phyloP scores from a whole-genome alignment of 2,329 filamentous ascomycete species.

The Didymellaceae sp. region DNA sequence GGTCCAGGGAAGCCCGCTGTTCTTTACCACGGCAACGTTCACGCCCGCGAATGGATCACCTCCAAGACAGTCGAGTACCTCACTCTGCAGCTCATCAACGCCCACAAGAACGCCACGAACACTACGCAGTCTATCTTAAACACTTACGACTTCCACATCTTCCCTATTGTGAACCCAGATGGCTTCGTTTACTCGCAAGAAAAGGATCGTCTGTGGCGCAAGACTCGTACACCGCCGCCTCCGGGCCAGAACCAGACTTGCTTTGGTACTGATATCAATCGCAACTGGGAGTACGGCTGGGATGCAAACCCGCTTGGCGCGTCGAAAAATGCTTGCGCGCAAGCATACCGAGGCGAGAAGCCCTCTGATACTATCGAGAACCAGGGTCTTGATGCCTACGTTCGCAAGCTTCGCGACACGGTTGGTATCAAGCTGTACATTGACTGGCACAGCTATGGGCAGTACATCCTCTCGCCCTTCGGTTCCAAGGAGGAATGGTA shows the following conservation, averaged over 20 bases:
- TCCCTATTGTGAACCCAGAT: constrained; percentile 34
- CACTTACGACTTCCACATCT: constrained; percentile 33
- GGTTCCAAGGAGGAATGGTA: constrained; percentile 62
- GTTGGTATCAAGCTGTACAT: constrained; percentile 66
- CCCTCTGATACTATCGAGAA: constrained; percentile 40
- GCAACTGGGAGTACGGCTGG: constrained; percentile 46
- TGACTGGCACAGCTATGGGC: constrained; percentile 69
- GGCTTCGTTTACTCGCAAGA: constrained; percentile 45
- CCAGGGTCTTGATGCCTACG: constrained; percentile 52
- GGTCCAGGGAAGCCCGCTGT: constrained; percentile 46
- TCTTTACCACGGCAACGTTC: constrained; percentile 34
- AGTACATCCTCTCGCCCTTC: constrained; percentile 64
- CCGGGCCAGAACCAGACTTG: constrained; percentile 35
- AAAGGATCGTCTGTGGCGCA: constrained; percentile 44
- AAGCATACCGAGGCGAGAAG: constrained; percentile 40
- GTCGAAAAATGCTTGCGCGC: constrained; percentile 37
- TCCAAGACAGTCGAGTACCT: constrained; percentile 43
- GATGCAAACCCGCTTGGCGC: constrained; percentile 34
- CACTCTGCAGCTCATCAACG: constrained; percentile 26
- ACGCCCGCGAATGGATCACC: constrained; percentile 51
- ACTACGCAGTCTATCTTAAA: constrained; percentile 36
- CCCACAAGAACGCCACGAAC: constrained; percentile 25
- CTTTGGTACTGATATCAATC: constrained; percentile 43
- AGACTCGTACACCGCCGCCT: constrained; percentile 40
- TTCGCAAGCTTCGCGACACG: constrained; percentile 51